Evolutionary conservation across 129 eudicot genomes (phyloP), one percentile per base, ranked within the genome.

Genomic region (Flaveria brownii): DNA sequence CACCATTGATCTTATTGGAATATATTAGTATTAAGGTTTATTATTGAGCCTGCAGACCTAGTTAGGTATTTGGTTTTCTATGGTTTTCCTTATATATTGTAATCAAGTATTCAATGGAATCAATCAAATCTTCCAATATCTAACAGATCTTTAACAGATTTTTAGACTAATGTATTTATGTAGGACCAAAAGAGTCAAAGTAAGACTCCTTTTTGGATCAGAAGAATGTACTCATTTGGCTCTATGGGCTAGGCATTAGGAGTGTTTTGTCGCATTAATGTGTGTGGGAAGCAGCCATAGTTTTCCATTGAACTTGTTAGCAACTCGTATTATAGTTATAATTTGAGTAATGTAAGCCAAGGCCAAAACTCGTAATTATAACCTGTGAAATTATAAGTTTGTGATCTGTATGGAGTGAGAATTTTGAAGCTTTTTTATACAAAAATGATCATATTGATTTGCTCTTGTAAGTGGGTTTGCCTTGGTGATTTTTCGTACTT

Each of bases 391-490:
- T 57, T 23, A 4, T 59, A 74, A 60, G 70, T 60, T 60, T 74
- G 30, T n/a, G 13, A 30, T 18, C 23, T 30, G 30, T 36, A 23
- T 60, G 2, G 17, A 16, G 41, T 5, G 47, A 45, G 30, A 64
- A 64, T 13, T 12, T 64, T 77, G 69, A 68, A 23, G 47, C 42
- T 25, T 68, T 68, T 8, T 55, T 7, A 43, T 42, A 23, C 68
- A 41, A 55, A 43, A 54, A 68, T 67, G 49, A 42, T 33, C 28
- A 17, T 56, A 41, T 47, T 76, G 73, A 30, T 59, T 39, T 60
- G 57, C 18, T 51, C 22, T 47, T 33, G 17, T 26, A 78, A 43
- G 22, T 47, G 62, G 36, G 49, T 36, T 63, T 63, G 7, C 72
- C 33, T 11, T 8, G 59, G 18, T 28, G 13, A 14, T 68, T 69